phyloP scores from a whole-genome alignment of 768 basidiomycete species.

The Agaricus subrufescens region DNA sequence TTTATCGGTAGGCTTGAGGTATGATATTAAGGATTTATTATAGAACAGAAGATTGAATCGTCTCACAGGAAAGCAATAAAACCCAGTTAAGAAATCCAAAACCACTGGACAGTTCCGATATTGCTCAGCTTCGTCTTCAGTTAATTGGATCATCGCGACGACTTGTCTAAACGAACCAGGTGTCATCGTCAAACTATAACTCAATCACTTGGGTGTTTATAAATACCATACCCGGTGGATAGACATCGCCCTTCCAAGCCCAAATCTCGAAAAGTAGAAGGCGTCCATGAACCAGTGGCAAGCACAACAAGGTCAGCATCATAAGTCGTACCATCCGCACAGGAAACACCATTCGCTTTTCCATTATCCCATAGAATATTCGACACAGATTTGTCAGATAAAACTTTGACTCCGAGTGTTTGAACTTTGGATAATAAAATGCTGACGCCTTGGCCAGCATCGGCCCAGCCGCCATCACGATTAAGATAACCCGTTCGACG shows the following conservation, averaged over 20 bases:
- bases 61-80: constrained; percentile 81
- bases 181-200: background rate
- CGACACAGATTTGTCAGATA: constrained; percentile 53
- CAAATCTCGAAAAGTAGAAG: constrained; percentile 65
- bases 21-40: background rate
- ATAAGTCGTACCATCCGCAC: constrained; percentile 52
- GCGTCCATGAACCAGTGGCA: constrained; percentile 83
- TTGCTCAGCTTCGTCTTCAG: constrained; percentile 53
- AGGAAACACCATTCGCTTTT: constrained; percentile 54
- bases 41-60: background rate
- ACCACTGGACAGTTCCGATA: constrained; percentile 68
- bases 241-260: constrained; percentile 46
- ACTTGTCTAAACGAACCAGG: constrained; percentile 54
- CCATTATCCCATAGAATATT: constrained; percentile 34
- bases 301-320: constrained; percentile 61
- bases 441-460: constrained; percentile 63
- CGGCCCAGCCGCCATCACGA: constrained; percentile 79
- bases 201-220: background rate
- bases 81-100: constrained; percentile 67
- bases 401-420: constrained; percentile 55
- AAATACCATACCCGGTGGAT: constrained; percentile 70
- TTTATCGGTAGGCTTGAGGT: constrained; percentile 57
- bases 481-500: constrained; percentile 55
- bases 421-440: constrained; percentile 51
- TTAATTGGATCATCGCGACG: constrained; percentile 75